These are phyloP conservation scores for Boletus sensibilis DNA, from an alignment of 768 basidiomycete genomes.

Conservation along the genomic window DNA sequence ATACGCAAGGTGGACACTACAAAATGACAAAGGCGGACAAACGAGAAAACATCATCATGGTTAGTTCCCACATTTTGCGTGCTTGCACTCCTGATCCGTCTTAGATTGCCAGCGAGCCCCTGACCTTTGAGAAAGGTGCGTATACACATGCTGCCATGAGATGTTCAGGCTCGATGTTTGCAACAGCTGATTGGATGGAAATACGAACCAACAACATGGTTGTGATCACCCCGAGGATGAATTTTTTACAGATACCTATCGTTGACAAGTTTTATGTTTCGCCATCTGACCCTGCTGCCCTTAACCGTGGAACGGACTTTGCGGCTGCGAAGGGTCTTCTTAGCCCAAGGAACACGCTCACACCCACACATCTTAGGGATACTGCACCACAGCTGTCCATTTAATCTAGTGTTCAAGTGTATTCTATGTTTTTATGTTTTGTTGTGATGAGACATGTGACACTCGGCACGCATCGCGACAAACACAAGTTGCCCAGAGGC, in stretches of 20 bases:
- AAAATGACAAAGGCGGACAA: slow-evolving; percentile 96
- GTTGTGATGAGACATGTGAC: slow-evolving; percentile 8
- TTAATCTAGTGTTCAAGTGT: slow-evolving; percentile 5
- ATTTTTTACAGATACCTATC: slow-evolving; percentile 90
- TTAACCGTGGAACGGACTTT: slow-evolving; percentile 73
- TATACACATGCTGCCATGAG: neutral
- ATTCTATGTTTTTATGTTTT: neutral
- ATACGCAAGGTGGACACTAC: slow-evolving; percentile 84
- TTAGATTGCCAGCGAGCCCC: slow-evolving; percentile 85
- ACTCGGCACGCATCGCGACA: neutral
- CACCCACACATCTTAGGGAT: slow-evolving; percentile 22
- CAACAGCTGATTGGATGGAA: slow-evolving; percentile 93
- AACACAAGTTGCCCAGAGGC: neutral
- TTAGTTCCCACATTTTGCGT: slow-evolving; percentile 22
- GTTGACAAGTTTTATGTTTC: slow-evolving; percentile 91
- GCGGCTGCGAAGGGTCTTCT: slow-evolving; percentile 86
- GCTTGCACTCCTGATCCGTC: slow-evolving; percentile 8
- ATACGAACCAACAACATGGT: slow-evolving; percentile 96
- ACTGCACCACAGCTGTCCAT: slow-evolving; percentile 20
- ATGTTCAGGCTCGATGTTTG: neutral
- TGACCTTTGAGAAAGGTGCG: slow-evolving; percentile 92
- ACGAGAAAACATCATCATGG: slow-evolving; percentile 94
- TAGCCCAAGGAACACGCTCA: slow-evolving; percentile 50
- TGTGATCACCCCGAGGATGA: slow-evolving; percentile 94
- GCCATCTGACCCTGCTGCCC: slow-evolving; percentile 73